Evolutionary conservation across 768 basidiomycete genomes (phyloP), one percentile per base, ranked within the genome.

Genomic region (Leucogyrophana mollusca): DNA sequence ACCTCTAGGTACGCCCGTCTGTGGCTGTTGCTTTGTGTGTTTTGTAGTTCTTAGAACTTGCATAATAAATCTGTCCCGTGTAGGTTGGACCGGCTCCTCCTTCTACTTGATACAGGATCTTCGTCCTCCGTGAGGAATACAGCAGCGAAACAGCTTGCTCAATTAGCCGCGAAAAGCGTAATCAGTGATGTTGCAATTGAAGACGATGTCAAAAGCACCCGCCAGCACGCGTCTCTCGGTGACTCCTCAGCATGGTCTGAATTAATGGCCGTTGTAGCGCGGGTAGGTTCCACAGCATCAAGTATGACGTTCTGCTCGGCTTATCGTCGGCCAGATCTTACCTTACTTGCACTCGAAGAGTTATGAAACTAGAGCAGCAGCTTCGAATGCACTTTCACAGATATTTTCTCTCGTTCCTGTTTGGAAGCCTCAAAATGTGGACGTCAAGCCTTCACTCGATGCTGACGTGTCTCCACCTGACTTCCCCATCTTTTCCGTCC

Each of bases 31-130:
- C 4, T 4, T 34, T 35, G n/a, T n/a, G n/a, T n/a, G 33, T 45
- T 36, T 47, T 27, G 8, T 40, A 25, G 4, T 41, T 41, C 24
- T 41, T 18, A 25, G 24, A 21, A 25, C 34, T 13, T 23, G 13
- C 4, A 5, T 34, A 18, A 1, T 24, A 25, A 35, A 34, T 51
- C 47, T 39, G 47, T 43, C 34, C 8, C 43, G 43, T 44, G 4
- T 58, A 95, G 94, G 74, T 84, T 97, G 74, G 96, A 98, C 79
- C 86, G 96, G 68, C 87, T 99, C 73, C 85, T 99, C 64, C 79
- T 91, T 58, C 79, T 99, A 36, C 82, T 99, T 52, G 94, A 97
- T 66, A 94, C 93, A 30, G 96, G 96, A 36, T 94, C 95, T 10
- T 93, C 93, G 3, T 69, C 79, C 34, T 87, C 88, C 40, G 87